Evolutionary conservation across 768 basidiomycete genomes (phyloP).

Genomic region (Mycena olivaceomarginata): DNA sequence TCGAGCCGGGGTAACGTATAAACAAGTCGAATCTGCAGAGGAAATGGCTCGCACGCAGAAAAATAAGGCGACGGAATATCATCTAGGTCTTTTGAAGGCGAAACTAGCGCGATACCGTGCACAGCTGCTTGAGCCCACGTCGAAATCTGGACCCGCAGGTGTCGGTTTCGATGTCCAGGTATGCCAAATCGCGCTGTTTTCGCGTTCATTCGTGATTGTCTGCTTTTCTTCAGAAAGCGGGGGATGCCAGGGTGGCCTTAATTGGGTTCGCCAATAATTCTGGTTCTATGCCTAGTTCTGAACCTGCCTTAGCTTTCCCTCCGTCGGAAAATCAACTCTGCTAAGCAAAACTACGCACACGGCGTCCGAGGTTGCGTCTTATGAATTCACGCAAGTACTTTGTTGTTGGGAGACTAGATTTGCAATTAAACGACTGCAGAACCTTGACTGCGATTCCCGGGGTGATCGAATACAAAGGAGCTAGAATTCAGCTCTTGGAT

Average conservation of each 20-base stretch:
- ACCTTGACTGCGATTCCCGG: constrained; percentile 91
- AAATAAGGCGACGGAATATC: constrained; percentile 98
- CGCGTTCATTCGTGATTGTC: background rate
- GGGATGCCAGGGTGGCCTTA: constrained; percentile 93
- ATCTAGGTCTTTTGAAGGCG: constrained; percentile 94
- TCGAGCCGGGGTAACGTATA: background rate
- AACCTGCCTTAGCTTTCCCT: constrained; percentile 76
- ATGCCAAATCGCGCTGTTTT: constrained; percentile 39
- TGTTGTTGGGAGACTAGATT: constrained; percentile 44
- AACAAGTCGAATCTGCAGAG: constrained; percentile 67
- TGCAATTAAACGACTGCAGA: constrained; percentile 25
- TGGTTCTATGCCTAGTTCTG: background rate
- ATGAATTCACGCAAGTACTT: constrained; percentile 96
- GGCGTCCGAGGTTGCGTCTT: constrained; percentile 90
- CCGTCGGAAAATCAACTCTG: constrained; percentile 96
- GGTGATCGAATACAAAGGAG: constrained; percentile 96
- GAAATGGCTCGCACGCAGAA: constrained; percentile 99
- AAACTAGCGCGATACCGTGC: constrained; percentile 96
- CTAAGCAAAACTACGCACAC: constrained; percentile 95
- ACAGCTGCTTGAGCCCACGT: constrained; percentile 93
- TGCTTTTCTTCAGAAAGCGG: constrained; percentile 65
- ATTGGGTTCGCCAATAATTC: constrained; percentile 71
- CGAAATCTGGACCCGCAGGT: constrained; percentile 88
- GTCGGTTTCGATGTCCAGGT: constrained; percentile 93
- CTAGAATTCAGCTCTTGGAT: constrained; percentile 94